Evolutionary conservation across 352 stramenopile genomes (phyloP), one percentile per base, ranked within the genome.

Genomic region (Globisporangium spinosum): DNA sequence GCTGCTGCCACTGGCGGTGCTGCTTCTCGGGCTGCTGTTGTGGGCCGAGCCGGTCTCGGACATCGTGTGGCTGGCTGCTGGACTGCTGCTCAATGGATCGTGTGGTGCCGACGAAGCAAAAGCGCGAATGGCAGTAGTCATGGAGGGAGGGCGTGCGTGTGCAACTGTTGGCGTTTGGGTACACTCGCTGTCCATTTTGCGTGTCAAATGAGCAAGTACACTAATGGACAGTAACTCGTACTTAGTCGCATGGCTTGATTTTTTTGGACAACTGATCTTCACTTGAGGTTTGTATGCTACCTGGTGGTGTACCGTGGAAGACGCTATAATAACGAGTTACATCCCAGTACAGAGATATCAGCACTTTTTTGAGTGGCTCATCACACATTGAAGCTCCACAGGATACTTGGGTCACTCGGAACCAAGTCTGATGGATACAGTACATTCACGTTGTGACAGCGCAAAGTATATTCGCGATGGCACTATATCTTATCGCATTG

Each of bases 191-290:
- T 47, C 20, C 45, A 27, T 27, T 27, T 17, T 55, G 47, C 4
- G 27, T 27, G 22, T 55, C 47, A 55, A 55, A 27, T n/a, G 15
- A 55, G 17, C 20, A 17, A 23, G 47, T 55, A 55, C 47, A 27
- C 20, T 27, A 6, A 15, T 7, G 1, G 3, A 54, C 47, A 54
- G 9, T 9, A 3, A 27, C 5, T 27, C 47, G 47, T 27, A 29
- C 47, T 55, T 55, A 17, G 12, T 55, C 47, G n/a, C n/a, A 17
- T 55, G n/a, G n/a, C 47, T 27, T 55, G 47, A 55, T 55, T 27
- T 55, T 55, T 55, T 29, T 7, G 45, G 20, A 25, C 15, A 27
- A 27, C 7, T 23, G 47, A 23, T 55, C 4, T 17, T 55, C 47
- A 27, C 47, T 17, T 55, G 47, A 22, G 10, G 8, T 55, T 55